These are phyloP conservation scores for Cercospora berteroae DNA, from an alignment of 2,329 filamentous ascomycete species.

Conservation along the genomic window DNA sequence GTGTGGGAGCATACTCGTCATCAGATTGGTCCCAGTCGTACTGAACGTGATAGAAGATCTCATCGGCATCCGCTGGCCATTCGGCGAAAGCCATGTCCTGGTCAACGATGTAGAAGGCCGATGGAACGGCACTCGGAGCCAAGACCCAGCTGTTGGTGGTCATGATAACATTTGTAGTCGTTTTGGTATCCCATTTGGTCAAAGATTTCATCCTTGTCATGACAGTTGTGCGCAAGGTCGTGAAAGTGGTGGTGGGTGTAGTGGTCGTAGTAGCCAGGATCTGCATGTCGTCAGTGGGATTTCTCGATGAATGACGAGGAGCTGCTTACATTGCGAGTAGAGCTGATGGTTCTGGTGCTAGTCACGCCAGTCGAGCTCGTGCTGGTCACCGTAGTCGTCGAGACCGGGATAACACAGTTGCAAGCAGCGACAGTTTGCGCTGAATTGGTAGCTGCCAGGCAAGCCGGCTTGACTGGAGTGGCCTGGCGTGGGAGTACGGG, in stretches of 20 bases:
- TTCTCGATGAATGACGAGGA: background rate
- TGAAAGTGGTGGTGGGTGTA: background rate
- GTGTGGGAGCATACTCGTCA: background rate
- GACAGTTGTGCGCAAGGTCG: background rate
- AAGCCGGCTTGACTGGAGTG: background rate
- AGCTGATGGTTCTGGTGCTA: background rate
- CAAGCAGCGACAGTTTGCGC: background rate
- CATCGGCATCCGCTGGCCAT: background rate
- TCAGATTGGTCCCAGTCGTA: constrained; percentile 1
- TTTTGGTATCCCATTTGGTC: background rate
- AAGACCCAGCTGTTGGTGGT: background rate
- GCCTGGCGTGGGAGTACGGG: background rate
- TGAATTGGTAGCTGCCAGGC: background rate
- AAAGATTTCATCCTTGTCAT: background rate
- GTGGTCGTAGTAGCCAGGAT: background rate
- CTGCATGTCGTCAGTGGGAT: background rate
- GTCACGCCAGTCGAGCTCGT: background rate
- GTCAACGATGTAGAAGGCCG: background rate
- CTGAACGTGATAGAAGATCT: background rate
- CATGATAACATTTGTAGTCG: background rate
- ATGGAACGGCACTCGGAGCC: background rate
- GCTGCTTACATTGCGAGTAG: background rate
- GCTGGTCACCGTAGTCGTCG: background rate
- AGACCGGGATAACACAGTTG: background rate
- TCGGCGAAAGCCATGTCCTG: background rate